Base-by-base conservation (phyloP, 2,329 filamentous ascomycete genomes). In the Chaetoscypha palmicola region DNA sequence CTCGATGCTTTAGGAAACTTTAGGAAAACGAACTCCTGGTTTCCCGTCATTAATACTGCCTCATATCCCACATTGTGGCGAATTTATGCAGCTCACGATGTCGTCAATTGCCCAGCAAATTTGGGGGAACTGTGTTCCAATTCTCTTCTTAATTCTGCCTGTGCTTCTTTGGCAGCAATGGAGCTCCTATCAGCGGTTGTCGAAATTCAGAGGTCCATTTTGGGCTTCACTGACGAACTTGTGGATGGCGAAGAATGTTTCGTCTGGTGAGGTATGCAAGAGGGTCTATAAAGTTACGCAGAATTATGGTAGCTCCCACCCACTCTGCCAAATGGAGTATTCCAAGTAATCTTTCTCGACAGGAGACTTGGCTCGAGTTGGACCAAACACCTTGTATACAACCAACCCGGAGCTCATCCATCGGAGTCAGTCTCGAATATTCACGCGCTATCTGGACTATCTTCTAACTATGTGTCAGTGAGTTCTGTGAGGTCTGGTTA, bases 351-450 rank as follows among this genome's bases (percentile, higher is more conserved):
- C n/a, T n/a, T n/a, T n/a, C n/a, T n/a, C n/a, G 11, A 11, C n/a
- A 45, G 43, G 43, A 5, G 36, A 30, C 5, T 38, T 56, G 5
- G 54, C 49, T 17, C 48, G 56, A 7, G 49, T 59, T 45, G 57
- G 54, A 8, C 58, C 56, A 0, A 56, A 59, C 45, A 38, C 49
- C n/a, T 43, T 59, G 9, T 23, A 58, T 8, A 56, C 54, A 11
- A 47, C 48, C 17, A 48, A 55, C 33, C 45, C 52, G 4, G 53
- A 54, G 10, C 14, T 57, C 3, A 30, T 54, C 5, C 45, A 48
- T 20, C 43, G 51, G n/a, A 41, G 39, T 41, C 11, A 34, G 39
- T 34, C 11, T 24, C 12, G 23, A 24, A 39, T 23, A 4, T 20
- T n/a, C n/a, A 14, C 12, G 26, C 8, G 10, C 22, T 4, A 37